Evolutionary conservation across 2,329 filamentous ascomycete genomes (phyloP), one percentile per base, ranked within the genome.

Genomic region (Aspergillus tamarii): DNA sequence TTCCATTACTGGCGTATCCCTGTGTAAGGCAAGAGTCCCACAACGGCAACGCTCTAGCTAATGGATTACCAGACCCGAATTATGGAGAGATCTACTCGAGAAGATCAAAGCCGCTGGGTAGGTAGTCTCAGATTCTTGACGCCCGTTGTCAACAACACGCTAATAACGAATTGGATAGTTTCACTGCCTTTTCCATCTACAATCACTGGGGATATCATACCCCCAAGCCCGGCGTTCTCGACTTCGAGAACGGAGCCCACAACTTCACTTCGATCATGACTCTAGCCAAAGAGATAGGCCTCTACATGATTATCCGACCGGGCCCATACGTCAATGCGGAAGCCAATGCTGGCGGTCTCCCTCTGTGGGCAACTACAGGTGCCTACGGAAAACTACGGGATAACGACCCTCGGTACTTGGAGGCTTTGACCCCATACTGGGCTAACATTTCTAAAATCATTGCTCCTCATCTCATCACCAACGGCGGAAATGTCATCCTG

Each of bases 261-360:
- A 80, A 87, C 67, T 84, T 87, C 63, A 82, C 81, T 5, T 75
- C 77, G 10, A 80, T 87, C 46, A 82, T 85, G 58, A 81, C 84
- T 32, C 77, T 86, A 30, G 85, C 85, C 3, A 82, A 85, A 66
- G 79, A 84, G 45, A 75, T 86, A 28, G 85, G 85, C 2, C 74
- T 87, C 45, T 87, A 86, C 66, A 80, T 86, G 45, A 82, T 87
- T 32, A 81, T 84, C 1, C 80, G 87, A 0, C 85, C 87, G 0
- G 87, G 87, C 0, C 87, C 87, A 0, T 90, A 89, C 62, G 83
- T 88, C 62, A 90, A 89, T 65, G 88, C 87, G 1, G 88, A 89
- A 70, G 81, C 86, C 3, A 88, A 85, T 65, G 86, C 84, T 1
- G 88, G 88, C 36, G 88, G 88, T 0, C 86, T 88, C 62, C 86